phyloP scores from a whole-genome alignment of 1,139 yeast species.

The Sugiyamaella paludigena region DNA sequence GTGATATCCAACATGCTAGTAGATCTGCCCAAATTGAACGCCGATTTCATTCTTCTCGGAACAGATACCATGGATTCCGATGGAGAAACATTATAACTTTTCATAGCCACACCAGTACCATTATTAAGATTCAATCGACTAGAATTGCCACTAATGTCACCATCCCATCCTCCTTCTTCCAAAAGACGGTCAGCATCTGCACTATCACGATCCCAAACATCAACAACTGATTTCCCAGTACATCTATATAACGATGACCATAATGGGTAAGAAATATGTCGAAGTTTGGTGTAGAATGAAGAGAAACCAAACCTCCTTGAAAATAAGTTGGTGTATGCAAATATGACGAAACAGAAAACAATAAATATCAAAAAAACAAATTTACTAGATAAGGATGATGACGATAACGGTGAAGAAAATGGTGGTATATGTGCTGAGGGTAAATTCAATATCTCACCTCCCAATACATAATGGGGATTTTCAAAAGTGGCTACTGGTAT shows the following conservation, averaged over 20 bases:
- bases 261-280: conserved; percentile 9
- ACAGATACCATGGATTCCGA: conserved; percentile 15
- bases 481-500: conserved; percentile 21
- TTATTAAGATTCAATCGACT: too few species aligned
- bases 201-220: background rate
- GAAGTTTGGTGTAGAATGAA: conserved; percentile 7
- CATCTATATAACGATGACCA: background rate
- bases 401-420: conserved; percentile 3
- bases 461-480: conserved; percentile 16
- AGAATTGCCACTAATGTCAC: background rate
- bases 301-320: conserved; percentile 3
- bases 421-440: background rate
- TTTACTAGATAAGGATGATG: background rate
- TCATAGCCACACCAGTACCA: conserved; percentile 10
- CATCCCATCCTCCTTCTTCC: conserved; percentile 18
- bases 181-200: conserved; percentile 15
- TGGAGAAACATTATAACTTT: conserved; percentile 16
- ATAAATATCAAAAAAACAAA: conserved; percentile 5
- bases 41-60: conserved; percentile 15
- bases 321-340: conserved; percentile 5
- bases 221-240: conserved; percentile 6
- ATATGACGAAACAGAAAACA: conserved; percentile 1
- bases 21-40: conserved; percentile 23
- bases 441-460: conserved; percentile 22
- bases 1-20: conserved; percentile 31